Conservation (phyloP, 116 monocot genomes). For the Iris pallida region DNA sequence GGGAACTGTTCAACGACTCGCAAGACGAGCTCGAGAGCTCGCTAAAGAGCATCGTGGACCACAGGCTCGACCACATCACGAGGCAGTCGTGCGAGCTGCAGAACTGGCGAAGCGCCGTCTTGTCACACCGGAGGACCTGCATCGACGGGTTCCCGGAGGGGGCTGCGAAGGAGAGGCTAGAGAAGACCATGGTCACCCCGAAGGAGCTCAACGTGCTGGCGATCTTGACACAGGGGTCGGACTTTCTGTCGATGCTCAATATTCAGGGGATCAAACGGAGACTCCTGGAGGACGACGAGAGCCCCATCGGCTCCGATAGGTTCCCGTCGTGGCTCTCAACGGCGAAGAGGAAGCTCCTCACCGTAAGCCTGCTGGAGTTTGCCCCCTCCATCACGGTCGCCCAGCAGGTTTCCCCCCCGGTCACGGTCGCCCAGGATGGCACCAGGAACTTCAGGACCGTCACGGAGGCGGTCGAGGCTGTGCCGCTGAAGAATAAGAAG, state of each 20-base stretch:
- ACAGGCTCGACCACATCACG: conserved; percentile 20
- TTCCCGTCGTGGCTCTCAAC: too few species aligned
- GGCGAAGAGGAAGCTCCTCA: too few species aligned
- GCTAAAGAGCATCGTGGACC: conserved; percentile 23
- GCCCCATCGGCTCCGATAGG: too few species aligned
- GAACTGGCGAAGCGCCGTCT: conserved; percentile 29
- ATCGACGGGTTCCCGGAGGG: conserved; percentile 75
- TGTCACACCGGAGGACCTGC: conserved; percentile 79
- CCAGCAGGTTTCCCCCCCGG: too few species aligned
- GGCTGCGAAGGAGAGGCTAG: conserved; percentile 53
- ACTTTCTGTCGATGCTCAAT: too few species aligned
- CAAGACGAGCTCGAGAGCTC: conserved; percentile 43
- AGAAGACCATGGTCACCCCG: conserved; percentile 33
- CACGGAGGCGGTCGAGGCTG: conserved; percentile 27
- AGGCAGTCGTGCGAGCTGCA: conserved; percentile 31
- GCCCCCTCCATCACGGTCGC: too few species aligned
- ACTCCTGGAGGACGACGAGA: too few species aligned
- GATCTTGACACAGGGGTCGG: too few species aligned
- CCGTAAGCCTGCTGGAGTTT: too few species aligned
- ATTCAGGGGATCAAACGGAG: too few species aligned
- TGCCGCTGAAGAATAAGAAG: conserved; percentile 3
- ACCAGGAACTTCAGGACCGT: conserved; percentile 32
- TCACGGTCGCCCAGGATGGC: conserved; percentile 55
- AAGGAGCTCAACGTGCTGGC: conserved; percentile 49
- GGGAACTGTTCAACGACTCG: conserved; percentile 39